Percentiles rank a stretch among this genome's conserved stretches.
These are phyloP conservation scores for Balamuthia mandrillaris DNA, from an alignment of 208 protist genomes.

Conservation along the genomic window DNA sequence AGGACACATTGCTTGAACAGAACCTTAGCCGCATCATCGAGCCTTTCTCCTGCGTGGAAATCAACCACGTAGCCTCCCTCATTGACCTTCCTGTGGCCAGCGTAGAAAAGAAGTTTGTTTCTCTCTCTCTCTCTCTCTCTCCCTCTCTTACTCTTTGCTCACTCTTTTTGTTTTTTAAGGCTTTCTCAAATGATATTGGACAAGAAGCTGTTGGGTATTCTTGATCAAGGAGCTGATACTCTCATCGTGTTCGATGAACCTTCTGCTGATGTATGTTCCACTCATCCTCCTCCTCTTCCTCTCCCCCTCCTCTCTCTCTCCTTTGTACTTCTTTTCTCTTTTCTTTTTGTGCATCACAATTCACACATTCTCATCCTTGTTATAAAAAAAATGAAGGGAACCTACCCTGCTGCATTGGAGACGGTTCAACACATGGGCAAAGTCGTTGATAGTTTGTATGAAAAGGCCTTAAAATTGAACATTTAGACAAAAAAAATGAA, in stretches of 20 bases:
- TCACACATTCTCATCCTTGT: no score
- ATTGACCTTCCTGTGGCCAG: constrained; percentile 75
- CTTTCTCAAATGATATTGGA: constrained; percentile 98
- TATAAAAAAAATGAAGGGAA: not conserved
- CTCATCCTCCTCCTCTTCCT: not conserved
- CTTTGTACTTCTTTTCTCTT: not conserved
- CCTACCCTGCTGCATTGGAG: constrained; percentile 68
- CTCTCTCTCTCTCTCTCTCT: not conserved
- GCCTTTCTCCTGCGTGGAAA: constrained; percentile 92
- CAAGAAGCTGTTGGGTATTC: constrained; percentile 89
- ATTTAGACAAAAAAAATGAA: no score
- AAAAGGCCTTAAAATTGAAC: constrained; percentile 74
- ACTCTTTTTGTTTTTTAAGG: constrained; percentile 61
- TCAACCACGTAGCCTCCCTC: constrained; percentile 86
- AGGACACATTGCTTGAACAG: constrained; percentile 91
- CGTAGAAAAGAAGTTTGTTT: constrained; percentile 69
- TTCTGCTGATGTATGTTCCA: constrained; percentile 30
- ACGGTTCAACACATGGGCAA: constrained; percentile 71
- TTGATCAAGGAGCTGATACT: constrained; percentile 78
- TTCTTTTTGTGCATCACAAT: not conserved
- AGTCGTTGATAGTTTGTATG: constrained; percentile 78
- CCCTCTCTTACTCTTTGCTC: not conserved
- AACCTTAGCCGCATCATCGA: constrained; percentile 92
- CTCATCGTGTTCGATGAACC: constrained; percentile 68
- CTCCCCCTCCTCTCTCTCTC: not conserved